A percentile compares a stretch with the other conserved stretches of the same genome.
Conservation (phyloP, 257 asterid genomes). For the Euphrasia confusa region DNA sequence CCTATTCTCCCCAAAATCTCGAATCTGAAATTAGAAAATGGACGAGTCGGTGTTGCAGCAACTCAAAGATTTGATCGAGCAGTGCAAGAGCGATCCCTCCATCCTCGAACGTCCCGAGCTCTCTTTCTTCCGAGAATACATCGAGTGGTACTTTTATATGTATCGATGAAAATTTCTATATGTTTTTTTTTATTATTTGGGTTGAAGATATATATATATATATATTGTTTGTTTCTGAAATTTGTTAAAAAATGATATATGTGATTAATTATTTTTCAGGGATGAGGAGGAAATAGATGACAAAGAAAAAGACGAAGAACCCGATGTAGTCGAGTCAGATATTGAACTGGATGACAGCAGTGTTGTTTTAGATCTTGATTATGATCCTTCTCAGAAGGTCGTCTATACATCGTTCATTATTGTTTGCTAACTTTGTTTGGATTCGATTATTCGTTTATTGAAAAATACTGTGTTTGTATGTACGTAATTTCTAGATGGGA, state of each 20-base stretch:
- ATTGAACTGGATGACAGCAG: conserved; percentile 79
- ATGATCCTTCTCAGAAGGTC: conserved; percentile 85
- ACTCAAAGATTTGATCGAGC: conserved; percentile 54
- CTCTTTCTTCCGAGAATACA: conserved; percentile 66
- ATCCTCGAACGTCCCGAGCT: conserved; percentile 70
- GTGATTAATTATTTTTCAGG: conserved; percentile 36
- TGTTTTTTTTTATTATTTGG: not conserved
- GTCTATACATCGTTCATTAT: not conserved
- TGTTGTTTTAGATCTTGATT: conserved; percentile 81
- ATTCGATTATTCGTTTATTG: not conserved
- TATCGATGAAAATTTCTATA: not conserved
- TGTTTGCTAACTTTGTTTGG: not conserved
- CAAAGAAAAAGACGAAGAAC: conserved; percentile 64
- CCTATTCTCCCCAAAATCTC: no score
- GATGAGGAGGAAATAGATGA: conserved; percentile 75
- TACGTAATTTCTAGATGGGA: conserved; percentile 64
- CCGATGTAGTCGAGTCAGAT: conserved; percentile 88
- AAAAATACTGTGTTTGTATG: not conserved
- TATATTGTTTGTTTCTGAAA: not conserved
- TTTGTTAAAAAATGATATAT: not conserved
- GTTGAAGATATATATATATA: no score
- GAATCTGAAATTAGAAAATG: no score
- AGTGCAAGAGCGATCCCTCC: conserved; percentile 65
- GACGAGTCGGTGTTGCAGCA: conserved; percentile 54
- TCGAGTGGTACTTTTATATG: conserved; percentile 49